Evolutionary conservation across 2,329 filamentous ascomycete species (phyloP), one percentile per base, ranked within the genome.

Genomic region (Stachybotrys echinatus): DNA sequence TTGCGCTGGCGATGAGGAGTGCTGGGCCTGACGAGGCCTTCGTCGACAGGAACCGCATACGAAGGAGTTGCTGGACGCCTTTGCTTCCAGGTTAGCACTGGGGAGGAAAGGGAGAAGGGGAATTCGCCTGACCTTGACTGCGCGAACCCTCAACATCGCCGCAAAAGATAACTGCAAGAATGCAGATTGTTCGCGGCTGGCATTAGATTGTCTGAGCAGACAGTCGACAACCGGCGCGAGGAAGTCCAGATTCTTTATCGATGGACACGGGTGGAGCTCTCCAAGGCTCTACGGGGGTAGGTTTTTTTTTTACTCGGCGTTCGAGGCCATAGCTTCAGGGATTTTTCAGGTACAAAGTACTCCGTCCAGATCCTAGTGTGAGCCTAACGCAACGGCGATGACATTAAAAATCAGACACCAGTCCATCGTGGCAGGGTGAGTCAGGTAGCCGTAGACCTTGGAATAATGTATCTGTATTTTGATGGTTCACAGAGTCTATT

Each of bases 141-240:
- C 52, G 54, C 66, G 66, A 56, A 66, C 65, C 65, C 71, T 71
- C 53, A 76, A 69, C 73, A 76, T 76, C 54, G 57, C 65, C 58
- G 56, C 52, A 50, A 51, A 45, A 48, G 47, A 23, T 23, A n/a
- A 17, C 42, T 45, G 23, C n/a, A 12, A n/a, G 12, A 3, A 17
- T 18, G 47, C 37, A 19, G 42, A 45, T 22, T 23, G 42, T n/a
- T 45, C 27, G 21, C 3, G 6, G 22, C 22, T 17, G 20, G 42
- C 42, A 45, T 45, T n/a, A n/a, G n/a, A n/a, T n/a, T n/a, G n/a
- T n/a, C n/a, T n/a, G n/a, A n/a, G n/a, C n/a, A n/a, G n/a, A n/a
- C n/a, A n/a, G n/a, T n/a, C n/a, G n/a, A n/a, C n/a, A n/a, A n/a
- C n/a, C n/a, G n/a, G n/a, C n/a, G n/a, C n/a, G n/a, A n/a, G n/a